Conservation (phyloP, 2,329 filamentous ascomycete genomes). For the Blastomyces silverae region DNA sequence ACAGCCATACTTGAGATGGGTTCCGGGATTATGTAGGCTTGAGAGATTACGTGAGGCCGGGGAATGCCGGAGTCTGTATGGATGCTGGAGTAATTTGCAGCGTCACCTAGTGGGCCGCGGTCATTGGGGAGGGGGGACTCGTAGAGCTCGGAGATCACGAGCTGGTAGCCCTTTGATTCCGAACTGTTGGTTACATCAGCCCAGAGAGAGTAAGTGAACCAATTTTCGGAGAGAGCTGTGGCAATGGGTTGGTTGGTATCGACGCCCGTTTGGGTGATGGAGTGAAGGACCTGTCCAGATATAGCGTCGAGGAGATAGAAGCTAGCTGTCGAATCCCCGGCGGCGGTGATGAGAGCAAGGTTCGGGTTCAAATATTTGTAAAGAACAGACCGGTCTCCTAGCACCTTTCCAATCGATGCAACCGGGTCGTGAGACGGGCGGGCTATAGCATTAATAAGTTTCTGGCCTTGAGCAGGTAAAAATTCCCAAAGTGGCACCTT, state of each 20-base stretch:
- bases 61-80: constrained; percentile 55
- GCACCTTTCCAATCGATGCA: constrained; percentile 87
- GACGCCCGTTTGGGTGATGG: constrained; percentile 63
- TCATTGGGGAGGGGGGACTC: constrained; percentile 79
- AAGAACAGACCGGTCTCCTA: constrained; percentile 83
- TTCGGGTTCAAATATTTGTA: constrained; percentile 98
- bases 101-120: constrained; percentile 66
- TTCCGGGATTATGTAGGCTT: constrained; percentile 72
- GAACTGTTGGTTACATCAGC: constrained; percentile 44
- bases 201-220: constrained; percentile 82
- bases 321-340: constrained; percentile 57
- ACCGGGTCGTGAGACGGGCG: constrained; percentile 74
- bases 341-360: constrained; percentile 65
- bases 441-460: constrained; percentile 60
- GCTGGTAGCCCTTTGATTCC: constrained; percentile 70
- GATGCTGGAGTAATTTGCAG: constrained; percentile 70
- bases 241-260: constrained; percentile 67
- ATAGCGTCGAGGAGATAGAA: constrained; percentile 80
- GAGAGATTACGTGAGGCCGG: constrained; percentile 68
- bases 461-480: constrained; percentile 57
- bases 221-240: constrained; percentile 84
- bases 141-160: constrained; percentile 81
- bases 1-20: constrained; percentile 74
- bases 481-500: constrained; percentile 63
- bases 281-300: constrained; percentile 71